Conservation (phyloP, 768 basidiomycete species). For the Phanerochaete carnosa region DNA sequence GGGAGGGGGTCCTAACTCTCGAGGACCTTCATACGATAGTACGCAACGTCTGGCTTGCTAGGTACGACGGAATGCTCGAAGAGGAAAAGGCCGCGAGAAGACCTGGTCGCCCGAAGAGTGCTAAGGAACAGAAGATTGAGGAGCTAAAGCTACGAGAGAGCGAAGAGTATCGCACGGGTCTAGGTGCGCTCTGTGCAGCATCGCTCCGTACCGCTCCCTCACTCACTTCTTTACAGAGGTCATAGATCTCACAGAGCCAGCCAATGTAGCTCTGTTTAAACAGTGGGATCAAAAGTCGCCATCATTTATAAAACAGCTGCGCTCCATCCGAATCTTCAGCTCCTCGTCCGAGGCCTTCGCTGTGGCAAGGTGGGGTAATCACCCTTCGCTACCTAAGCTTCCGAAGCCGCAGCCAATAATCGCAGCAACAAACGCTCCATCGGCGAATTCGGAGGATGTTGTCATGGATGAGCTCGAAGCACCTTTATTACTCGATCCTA, state of each 20-base stretch:
- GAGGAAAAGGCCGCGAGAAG: slow-evolving; percentile 58
- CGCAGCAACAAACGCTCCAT: background rate
- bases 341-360: slow-evolving; percentile 41
- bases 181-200: slow-evolving; percentile 50
- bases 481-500: slow-evolving; percentile 25
- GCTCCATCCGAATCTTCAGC: slow-evolving; percentile 75
- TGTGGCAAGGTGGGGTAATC: slow-evolving; percentile 61
- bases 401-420: slow-evolving; percentile 16
- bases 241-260: slow-evolving; percentile 71
- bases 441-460: background rate
- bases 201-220: slow-evolving; percentile 2
- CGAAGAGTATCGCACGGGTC: slow-evolving; percentile 76
- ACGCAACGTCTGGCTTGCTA: slow-evolving; percentile 67
- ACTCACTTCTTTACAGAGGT: slow-evolving; percentile 49
- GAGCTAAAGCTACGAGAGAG: slow-evolving; percentile 64
- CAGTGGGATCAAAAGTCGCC: slow-evolving; percentile 77
- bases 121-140: slow-evolving; percentile 63
- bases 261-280: slow-evolving; percentile 68
- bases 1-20: slow-evolving; percentile 52
- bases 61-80: slow-evolving; percentile 64
- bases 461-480: slow-evolving; percentile 28
- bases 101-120: slow-evolving; percentile 74
- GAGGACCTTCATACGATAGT: slow-evolving; percentile 65
- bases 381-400: slow-evolving; percentile 32
- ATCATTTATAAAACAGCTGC: slow-evolving; percentile 66